These are phyloP conservation scores for Fomitiporia mediterranea DNA, from an alignment of 1,284 basidiomycete genomes.

Conservation along the genomic window DNA sequence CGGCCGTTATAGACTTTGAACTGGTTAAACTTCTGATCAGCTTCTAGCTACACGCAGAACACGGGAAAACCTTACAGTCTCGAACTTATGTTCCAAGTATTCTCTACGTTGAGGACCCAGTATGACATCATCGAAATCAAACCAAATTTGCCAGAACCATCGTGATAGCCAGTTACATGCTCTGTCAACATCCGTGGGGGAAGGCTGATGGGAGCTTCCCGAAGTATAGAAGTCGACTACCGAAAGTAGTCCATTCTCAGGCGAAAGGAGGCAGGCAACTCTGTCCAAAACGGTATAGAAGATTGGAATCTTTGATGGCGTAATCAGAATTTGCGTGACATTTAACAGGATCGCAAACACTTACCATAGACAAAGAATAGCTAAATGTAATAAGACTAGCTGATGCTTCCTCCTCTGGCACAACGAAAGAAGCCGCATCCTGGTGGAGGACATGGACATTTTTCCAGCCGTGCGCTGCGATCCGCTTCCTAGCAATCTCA, in stretches of 20 bases:
- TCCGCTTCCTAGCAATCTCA: conserved; percentile 66
- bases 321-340: background rate
- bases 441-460: conserved; percentile 75
- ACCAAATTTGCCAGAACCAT: conserved; percentile 78
- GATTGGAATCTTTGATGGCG: conserved; percentile 51
- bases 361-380: conserved; percentile 71
- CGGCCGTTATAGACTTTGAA: conserved; percentile 70
- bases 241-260: conserved; percentile 59
- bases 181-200: conserved; percentile 67
- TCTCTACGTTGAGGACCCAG: conserved; percentile 66
- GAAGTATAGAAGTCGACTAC: conserved; percentile 84
- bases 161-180: conserved; percentile 71
- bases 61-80: conserved; percentile 45
- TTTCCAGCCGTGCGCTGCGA: conserved; percentile 65
- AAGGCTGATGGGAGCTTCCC: conserved; percentile 40
- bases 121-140: conserved; percentile 63
- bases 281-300: conserved; percentile 70
- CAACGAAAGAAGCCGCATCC: conserved; percentile 66
- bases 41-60: conserved; percentile 12
- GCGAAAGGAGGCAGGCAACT: conserved; percentile 65
- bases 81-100: conserved; percentile 81
- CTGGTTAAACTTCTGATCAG: conserved; percentile 24
- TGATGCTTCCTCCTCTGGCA: conserved; percentile 58
- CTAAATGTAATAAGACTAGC: conserved; percentile 63
- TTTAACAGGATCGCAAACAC: conserved; percentile 18